Evolutionary conservation across 2,329 filamentous ascomycete species (phyloP).

Genomic region (Paracorniculantispora psalliotae): DNA sequence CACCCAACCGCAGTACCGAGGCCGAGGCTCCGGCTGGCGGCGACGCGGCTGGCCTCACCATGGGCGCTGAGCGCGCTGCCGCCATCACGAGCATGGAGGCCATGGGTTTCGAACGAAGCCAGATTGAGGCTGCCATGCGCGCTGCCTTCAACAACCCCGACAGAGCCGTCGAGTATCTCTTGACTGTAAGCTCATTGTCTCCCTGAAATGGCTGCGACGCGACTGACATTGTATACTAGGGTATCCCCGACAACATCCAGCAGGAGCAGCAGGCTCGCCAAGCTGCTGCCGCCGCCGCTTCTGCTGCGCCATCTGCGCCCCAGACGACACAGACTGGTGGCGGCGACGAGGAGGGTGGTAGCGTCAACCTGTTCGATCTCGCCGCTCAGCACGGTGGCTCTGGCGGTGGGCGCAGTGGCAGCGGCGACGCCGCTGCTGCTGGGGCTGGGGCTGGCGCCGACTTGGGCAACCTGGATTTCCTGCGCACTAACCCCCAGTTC

Average conservation of each 20-base stretch:
- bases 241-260: constrained; percentile 81
- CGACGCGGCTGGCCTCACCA: constrained; percentile 61
- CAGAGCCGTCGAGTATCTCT: constrained; percentile 90
- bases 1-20: constrained; percentile 44
- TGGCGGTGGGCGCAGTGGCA: constrained; percentile 37
- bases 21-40: constrained; percentile 45
- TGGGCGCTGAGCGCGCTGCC: constrained; percentile 75
- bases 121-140: constrained; percentile 91
- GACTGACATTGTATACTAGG: constrained; percentile 43
- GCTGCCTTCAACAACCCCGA: constrained; percentile 97
- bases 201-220: background rate
- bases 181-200: constrained; percentile 58
- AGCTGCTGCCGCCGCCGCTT: constrained; percentile 38
- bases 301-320: constrained; percentile 37
- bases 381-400: constrained; percentile 66
- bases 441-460: constrained; percentile 47
- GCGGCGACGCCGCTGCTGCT: constrained; percentile 42
- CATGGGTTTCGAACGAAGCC: constrained; percentile 87
- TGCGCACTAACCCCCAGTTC: constrained; percentile 94
- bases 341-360: constrained; percentile 56
- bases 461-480: constrained; percentile 81
- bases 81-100: constrained; percentile 91
- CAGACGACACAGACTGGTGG: constrained; percentile 36
- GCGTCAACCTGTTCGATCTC: constrained; percentile 87
- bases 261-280: constrained; percentile 59